These are phyloP conservation scores for Vigna mungo DNA, from an alignment of 306 rosid genomes.

Conservation along the genomic window DNA sequence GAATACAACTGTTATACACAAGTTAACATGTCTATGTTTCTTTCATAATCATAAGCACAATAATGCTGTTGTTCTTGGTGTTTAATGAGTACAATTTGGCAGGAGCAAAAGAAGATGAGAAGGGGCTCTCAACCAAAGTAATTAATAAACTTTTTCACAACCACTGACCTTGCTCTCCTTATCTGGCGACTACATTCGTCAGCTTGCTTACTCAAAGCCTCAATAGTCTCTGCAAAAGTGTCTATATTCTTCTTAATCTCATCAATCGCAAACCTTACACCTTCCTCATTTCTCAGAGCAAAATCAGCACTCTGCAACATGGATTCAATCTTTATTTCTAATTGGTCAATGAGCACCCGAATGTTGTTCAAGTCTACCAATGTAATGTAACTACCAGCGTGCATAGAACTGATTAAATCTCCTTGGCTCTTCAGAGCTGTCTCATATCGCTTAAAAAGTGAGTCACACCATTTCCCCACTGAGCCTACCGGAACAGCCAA, in stretches of 20 bases:
- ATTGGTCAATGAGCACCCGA: constrained; percentile 52
- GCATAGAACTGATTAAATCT: constrained; percentile 67
- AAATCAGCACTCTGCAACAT: constrained; percentile 62
- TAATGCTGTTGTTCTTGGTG: background rate
- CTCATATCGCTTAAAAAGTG: constrained; percentile 67
- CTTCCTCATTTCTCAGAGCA: constrained; percentile 78
- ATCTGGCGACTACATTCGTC: constrained; percentile 66
- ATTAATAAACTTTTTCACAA: constrained; percentile 63
- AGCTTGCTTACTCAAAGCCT: constrained; percentile 67
- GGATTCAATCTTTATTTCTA: constrained; percentile 60
- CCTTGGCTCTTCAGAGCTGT: constrained; percentile 59
- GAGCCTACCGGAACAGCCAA: constrained; percentile 83
- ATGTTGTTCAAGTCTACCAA: constrained; percentile 72
- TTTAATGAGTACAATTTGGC: constrained; percentile 32
- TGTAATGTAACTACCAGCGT: constrained; percentile 56
- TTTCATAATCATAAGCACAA: constrained; percentile 27
- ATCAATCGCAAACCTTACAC: constrained; percentile 67
- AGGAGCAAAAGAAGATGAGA: constrained; percentile 8
- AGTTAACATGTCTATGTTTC: constrained; percentile 34
- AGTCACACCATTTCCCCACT: constrained; percentile 89
- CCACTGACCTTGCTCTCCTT: constrained; percentile 75
- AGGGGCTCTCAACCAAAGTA: constrained; percentile 43
- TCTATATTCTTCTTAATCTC: constrained; percentile 87
- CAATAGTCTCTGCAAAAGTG: constrained; percentile 58
- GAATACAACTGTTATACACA: constrained; percentile 38